Conservation (phyloP, 306 rosid species). For the Pueraria montana region DNA sequence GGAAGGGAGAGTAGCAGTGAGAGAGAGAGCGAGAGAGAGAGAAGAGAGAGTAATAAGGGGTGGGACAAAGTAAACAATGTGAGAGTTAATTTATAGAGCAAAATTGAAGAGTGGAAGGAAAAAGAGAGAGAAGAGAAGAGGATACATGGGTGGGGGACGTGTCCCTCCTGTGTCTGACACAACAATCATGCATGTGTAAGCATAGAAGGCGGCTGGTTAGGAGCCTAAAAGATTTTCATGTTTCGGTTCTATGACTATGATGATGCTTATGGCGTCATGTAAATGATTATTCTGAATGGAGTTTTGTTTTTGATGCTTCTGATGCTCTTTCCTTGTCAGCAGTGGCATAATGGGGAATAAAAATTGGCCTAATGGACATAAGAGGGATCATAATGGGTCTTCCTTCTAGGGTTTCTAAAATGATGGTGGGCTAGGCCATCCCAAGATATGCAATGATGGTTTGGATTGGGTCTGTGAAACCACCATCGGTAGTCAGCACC, state of each 20-base stretch:
- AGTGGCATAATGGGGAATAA: conserved; percentile 48
- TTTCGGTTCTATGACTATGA: conserved; percentile 54
- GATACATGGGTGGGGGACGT: conserved; percentile 54
- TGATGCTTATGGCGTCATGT: conserved; percentile 78
- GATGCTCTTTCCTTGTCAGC: not conserved
- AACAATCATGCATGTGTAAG: conserved; percentile 95
- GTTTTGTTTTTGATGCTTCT: conserved; percentile 14
- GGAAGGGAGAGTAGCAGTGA: conserved; percentile 45
- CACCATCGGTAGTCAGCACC: conserved; percentile 59
- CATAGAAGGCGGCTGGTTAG: conserved; percentile 95
- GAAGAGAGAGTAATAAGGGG: conserved; percentile 44
- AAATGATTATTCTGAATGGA: conserved; percentile 62
- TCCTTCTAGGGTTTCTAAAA: conserved; percentile 78
- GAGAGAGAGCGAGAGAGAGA: too few relatives aligned
- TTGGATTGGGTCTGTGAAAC: conserved; percentile 89
- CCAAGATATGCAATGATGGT: conserved; percentile 99
- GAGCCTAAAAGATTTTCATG: conserved; percentile 68
- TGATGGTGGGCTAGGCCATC: conserved; percentile 98
- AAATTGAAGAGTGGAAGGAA: not conserved
- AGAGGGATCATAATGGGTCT: conserved; percentile 75
- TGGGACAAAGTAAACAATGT: conserved; percentile 61
- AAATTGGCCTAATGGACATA: not conserved
- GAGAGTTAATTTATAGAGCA: conserved; percentile 75
- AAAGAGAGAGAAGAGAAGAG: not conserved
- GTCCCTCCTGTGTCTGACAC: conserved; percentile 83